Percentiles rank a stretch among this genome's conserved stretches.
Conservation (phyloP, 176 grass and related monocot species). For the Paspalum vaginatum region DNA sequence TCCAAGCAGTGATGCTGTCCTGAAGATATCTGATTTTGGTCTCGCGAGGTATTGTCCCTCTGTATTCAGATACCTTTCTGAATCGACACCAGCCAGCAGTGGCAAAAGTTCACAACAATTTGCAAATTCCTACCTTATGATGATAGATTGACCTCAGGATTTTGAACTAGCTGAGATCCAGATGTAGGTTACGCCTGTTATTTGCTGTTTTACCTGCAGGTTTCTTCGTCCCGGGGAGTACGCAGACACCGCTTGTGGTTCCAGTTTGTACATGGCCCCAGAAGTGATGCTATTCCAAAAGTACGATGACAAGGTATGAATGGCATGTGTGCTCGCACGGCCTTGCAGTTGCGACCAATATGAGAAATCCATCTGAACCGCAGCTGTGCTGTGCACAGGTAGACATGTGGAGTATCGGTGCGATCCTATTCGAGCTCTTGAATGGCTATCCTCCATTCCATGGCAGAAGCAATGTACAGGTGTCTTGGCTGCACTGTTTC, state of each 20-base stretch:
- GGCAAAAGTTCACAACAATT: neutral
- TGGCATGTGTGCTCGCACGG: neutral
- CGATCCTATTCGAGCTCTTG: conserved; percentile 59
- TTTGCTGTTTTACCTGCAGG: conserved; percentile 24
- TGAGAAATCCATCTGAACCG: conserved; percentile 9
- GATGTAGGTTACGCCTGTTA: neutral
- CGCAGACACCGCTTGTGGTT: conserved; percentile 49
- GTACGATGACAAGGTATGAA: conserved; percentile 53
- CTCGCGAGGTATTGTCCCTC: conserved; percentile 49
- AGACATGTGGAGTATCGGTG: conserved; percentile 67
- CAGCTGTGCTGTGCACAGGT: conserved; percentile 38
- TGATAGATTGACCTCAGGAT: neutral
- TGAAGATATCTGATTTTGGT: conserved; percentile 76
- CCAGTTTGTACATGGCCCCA: conserved; percentile 74
- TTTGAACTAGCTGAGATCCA: neutral
- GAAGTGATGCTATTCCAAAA: conserved; percentile 75
- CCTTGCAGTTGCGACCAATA: neutral
- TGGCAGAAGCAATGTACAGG: conserved; percentile 65
- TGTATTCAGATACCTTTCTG: neutral
- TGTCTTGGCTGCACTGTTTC: neutral
- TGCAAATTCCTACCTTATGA: neutral
- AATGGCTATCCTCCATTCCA: conserved; percentile 60
- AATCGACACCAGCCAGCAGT: too few species aligned
- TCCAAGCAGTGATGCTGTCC: neutral
- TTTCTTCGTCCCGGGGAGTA: conserved; percentile 63